These are phyloP conservation scores for Apophysomyces variabilis DNA, from an alignment of 371 early-diverging fungal species.

Conservation along the genomic window DNA sequence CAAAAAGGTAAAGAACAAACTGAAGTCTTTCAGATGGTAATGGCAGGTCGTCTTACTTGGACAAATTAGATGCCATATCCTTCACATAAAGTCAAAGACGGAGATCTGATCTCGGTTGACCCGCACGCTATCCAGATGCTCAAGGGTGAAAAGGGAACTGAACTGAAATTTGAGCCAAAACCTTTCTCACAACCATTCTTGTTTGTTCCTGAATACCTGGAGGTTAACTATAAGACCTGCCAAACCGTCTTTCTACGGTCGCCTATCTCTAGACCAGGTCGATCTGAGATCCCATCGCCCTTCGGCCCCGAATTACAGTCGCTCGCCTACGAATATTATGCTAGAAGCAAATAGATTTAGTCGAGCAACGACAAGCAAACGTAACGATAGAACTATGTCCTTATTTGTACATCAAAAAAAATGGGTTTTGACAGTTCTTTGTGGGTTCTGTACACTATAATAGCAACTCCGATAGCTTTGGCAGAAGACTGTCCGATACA, in stretches of 20 bases:
- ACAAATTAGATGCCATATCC: slow-evolving; percentile 64
- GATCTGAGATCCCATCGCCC: slow-evolving; percentile 93
- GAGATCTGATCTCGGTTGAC: slow-evolving; percentile 88
- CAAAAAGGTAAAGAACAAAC: slow-evolving; percentile 62
- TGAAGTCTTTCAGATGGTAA: background rate
- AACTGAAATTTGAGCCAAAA: slow-evolving; percentile 72
- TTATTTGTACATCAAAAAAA: slow-evolving; percentile 6
- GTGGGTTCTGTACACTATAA: too few species aligned
- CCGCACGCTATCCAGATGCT: slow-evolving; percentile 81
- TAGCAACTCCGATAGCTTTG: too few species aligned
- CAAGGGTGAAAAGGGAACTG: slow-evolving; percentile 57
- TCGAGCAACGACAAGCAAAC: background rate
- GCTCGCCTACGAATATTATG: slow-evolving; percentile 92
- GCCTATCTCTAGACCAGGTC: slow-evolving; percentile 85
- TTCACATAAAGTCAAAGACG: slow-evolving; percentile 83
- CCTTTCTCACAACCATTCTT: slow-evolving; percentile 94
- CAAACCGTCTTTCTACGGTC: slow-evolving; percentile 85
- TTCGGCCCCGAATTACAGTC: slow-evolving; percentile 90
- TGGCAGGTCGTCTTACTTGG: too few species aligned
- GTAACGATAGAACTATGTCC: slow-evolving; percentile 3
- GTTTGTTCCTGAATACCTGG: slow-evolving; percentile 95
- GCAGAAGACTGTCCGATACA: too few species aligned
- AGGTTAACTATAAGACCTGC: slow-evolving; percentile 95
- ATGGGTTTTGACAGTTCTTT: background rate
- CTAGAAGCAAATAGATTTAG: slow-evolving; percentile 51